A percentile compares a stretch with the other conserved stretches of the same genome.
Evolutionary conservation across 345 rosid genomes (phyloP).

Genomic region (Geranium brycei): DNA sequence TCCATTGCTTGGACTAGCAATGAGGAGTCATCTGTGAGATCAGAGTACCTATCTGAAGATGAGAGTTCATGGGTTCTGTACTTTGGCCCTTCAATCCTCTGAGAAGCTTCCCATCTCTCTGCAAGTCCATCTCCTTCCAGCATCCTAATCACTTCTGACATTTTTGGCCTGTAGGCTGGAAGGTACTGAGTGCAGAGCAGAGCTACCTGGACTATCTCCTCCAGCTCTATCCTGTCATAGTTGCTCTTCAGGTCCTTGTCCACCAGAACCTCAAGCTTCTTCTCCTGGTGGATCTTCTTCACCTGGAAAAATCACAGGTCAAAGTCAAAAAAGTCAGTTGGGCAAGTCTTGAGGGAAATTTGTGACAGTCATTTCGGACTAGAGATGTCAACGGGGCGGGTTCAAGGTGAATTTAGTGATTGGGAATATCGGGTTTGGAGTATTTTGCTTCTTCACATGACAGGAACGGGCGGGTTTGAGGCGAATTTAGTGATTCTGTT

Average conservation of each 20-base stretch:
- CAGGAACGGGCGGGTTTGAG: no score
- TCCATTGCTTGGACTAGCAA: slow-evolving; percentile 94
- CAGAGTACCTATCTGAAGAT: slow-evolving; percentile 82
- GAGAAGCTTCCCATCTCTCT: slow-evolving; percentile 98
- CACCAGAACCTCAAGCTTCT: slow-evolving; percentile 71
- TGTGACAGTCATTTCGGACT: no score
- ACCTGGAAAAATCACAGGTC: slow-evolving; percentile 26
- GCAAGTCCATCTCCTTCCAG: slow-evolving; percentile 97
- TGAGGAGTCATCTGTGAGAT: slow-evolving; percentile 90
- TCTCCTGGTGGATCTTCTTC: slow-evolving; percentile 81
- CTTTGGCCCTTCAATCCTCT: slow-evolving; percentile 49
- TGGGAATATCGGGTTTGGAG: no score
- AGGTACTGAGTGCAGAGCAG: slow-evolving; percentile 78
- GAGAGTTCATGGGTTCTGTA: slow-evolving; percentile 61
- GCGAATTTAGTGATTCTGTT: no score
- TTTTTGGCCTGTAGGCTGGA: slow-evolving; percentile 82
- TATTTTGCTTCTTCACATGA: no score
- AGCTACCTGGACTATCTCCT: slow-evolving; percentile 89
- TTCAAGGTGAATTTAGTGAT: no score
- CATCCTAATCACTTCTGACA: slow-evolving; percentile 96
- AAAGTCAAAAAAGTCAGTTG: no score
- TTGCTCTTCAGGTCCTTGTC: slow-evolving; percentile 73
- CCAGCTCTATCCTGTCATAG: slow-evolving; percentile 83
- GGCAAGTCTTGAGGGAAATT: no score
- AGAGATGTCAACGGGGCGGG: no score